Evolutionary conservation across 768 basidiomycete species (phyloP).

Genomic region (Phaeotremella fagi): DNA sequence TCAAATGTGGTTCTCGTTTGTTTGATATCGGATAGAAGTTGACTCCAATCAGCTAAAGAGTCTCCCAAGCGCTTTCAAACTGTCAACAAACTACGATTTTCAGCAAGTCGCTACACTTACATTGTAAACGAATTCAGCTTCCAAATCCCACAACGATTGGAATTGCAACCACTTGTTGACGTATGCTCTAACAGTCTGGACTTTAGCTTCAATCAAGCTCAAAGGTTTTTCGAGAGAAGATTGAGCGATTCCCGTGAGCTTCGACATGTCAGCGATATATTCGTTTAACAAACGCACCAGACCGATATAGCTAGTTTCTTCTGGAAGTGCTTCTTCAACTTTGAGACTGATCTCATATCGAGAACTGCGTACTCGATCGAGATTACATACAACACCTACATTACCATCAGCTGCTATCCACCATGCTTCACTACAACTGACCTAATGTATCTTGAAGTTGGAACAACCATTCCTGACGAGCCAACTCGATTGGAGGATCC

Average conservation of each 20-base stretch:
- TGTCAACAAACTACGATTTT: background rate
- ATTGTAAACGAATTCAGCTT: slow-evolving; percentile 93
- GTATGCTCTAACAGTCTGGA: slow-evolving; percentile 76
- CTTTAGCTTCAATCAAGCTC: slow-evolving; percentile 76
- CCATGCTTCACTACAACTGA: too few species aligned
- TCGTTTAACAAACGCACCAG: slow-evolving; percentile 55
- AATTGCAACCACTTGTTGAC: slow-evolving; percentile 98
- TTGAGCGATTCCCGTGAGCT: too few species aligned
- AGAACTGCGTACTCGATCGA: slow-evolving; percentile 85
- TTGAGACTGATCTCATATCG: slow-evolving; percentile 95
- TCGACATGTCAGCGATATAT: slow-evolving; percentile 2
- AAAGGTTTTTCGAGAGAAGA: slow-evolving; percentile 75
- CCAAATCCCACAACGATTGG: slow-evolving; percentile 97
- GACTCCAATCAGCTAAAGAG: slow-evolving; percentile 88
- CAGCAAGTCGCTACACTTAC: slow-evolving; percentile 4
- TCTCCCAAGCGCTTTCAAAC: slow-evolving; percentile 68
- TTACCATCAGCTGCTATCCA: too few species aligned
- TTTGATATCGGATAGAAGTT: slow-evolving; percentile 93
- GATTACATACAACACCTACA: slow-evolving; percentile 75
- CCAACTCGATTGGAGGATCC: slow-evolving; percentile 94
- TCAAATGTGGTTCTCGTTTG: slow-evolving; percentile 95
- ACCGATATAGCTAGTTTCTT: slow-evolving; percentile 75
- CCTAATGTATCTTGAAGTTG: slow-evolving; percentile 88
- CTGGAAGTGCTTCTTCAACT: slow-evolving; percentile 61
- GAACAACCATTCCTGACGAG: slow-evolving; percentile 79